A percentile compares a stretch with the other conserved stretches of the same genome.
Evolutionary conservation across 441 rosid genomes (phyloP).

Genomic region (Euphorbia celastroides): DNA sequence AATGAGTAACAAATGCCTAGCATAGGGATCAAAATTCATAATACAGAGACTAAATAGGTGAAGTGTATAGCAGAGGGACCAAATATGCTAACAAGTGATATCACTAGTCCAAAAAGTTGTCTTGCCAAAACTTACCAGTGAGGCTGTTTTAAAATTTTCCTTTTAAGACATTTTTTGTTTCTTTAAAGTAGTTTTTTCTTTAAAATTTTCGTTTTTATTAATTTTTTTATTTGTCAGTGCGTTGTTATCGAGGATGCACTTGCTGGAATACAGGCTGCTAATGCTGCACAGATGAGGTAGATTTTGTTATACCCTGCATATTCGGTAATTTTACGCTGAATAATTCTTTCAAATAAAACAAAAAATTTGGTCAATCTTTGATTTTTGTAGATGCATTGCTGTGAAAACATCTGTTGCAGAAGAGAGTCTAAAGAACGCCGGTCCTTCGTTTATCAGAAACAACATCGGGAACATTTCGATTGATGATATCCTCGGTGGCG

Average conservation of each 20-base stretch:
- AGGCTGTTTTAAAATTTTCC: neutral
- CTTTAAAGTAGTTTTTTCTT: neutral
- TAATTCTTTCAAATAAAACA: too few species aligned
- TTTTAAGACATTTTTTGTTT: neutral
- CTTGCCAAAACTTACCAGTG: too few species aligned
- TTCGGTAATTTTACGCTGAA: conserved; percentile 5
- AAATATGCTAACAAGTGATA: too few species aligned
- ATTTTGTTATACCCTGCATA: conserved; percentile 11
- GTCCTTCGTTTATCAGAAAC: conserved; percentile 69
- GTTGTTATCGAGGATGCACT: conserved; percentile 93
- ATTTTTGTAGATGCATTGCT: conserved; percentile 77
- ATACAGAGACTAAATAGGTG: too few species aligned
- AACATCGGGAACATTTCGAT: conserved; percentile 71
- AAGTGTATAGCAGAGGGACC: too few species aligned
- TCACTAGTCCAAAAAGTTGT: too few species aligned
- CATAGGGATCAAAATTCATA: too few species aligned
- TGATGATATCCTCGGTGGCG: conserved; percentile 85
- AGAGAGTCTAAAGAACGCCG: conserved; percentile 56
- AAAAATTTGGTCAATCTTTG: conserved; percentile 20
- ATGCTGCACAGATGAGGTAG: conserved; percentile 95
- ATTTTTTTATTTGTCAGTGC: conserved; percentile 41
- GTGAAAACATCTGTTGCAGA: conserved; percentile 80
- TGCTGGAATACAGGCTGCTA: conserved; percentile 97
- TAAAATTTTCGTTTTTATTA: too few species aligned
- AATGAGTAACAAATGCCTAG: too few species aligned